Percentiles rank a stretch among this genome's conserved stretches.
Conservation (phyloP, 2,329 filamentous ascomycete genomes). For the Pyrenophora tritici-repentis region DNA sequence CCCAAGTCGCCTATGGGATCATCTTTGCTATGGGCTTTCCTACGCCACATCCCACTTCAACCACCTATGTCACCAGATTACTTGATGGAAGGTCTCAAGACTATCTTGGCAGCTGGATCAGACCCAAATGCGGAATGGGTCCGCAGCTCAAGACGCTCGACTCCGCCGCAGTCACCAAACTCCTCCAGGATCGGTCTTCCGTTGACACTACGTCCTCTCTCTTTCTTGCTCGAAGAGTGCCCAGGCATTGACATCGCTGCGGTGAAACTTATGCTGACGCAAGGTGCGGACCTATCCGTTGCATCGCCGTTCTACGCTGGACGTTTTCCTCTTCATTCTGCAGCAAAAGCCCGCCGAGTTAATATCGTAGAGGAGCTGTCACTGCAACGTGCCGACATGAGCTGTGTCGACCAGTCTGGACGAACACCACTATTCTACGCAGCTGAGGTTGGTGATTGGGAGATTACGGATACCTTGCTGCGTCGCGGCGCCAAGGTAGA, state of each 20-base stretch:
- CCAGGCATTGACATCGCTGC: conserved; percentile 28
- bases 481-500: conserved; percentile 24
- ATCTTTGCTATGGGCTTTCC: conserved; percentile 31
- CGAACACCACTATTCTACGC: conserved; percentile 33
- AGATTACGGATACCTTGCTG: conserved; percentile 28
- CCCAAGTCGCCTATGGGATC: conserved; percentile 19
- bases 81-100: conserved; percentile 23
- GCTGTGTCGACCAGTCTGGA: conserved; percentile 20
- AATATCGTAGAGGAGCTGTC: conserved; percentile 35
- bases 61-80: conserved; percentile 23
- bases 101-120: conserved; percentile 22
- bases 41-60: conserved; percentile 23
- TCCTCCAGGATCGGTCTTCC: conserved; percentile 11
- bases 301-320: conserved; percentile 30
- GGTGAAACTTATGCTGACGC: conserved; percentile 26
- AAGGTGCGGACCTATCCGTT: conserved; percentile 25
- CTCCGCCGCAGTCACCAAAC: conserved; percentile 14
- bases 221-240: conserved; percentile 32
- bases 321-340: conserved; percentile 36
- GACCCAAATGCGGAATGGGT: conserved; percentile 28
- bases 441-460: conserved; percentile 24
- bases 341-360: conserved; percentile 29
- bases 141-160: conserved; percentile 13
- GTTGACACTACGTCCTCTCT: conserved; percentile 25
- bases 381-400: conserved; percentile 19